A percentile compares a stretch with the other conserved stretches of the same genome.
Conservation (phyloP, 371 early-diverging fungal genomes). For the Mortierella sp. region DNA sequence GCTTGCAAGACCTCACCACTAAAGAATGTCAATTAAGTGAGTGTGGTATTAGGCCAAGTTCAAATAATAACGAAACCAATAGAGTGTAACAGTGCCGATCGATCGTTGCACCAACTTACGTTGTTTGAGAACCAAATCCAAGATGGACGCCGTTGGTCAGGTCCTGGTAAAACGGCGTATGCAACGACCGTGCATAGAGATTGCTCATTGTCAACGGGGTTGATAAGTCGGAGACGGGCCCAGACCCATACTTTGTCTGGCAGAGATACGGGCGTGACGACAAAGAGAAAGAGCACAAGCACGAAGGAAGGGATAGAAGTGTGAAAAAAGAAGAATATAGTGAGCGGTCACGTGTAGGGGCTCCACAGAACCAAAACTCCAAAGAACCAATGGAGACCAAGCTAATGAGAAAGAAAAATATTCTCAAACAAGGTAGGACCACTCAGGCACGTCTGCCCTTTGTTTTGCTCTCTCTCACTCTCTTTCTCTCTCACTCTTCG, state of each 20-base stretch:
- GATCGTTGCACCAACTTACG: slow-evolving; percentile 11
- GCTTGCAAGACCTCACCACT: neutral
- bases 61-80: neutral
- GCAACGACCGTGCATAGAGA: slow-evolving; percentile 49
- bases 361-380: slow-evolving; percentile 48
- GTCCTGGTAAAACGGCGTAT: slow-evolving; percentile 48
- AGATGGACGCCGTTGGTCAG: slow-evolving; percentile 21
- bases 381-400: slow-evolving; percentile 7
- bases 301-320: neutral
- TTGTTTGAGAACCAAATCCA: slow-evolving; percentile 24
- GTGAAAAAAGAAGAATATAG: neutral
- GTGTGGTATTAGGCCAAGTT: too few relatives aligned
- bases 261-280: neutral
- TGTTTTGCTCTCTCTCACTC: neutral
- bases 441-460: neutral
- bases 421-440: slow-evolving; percentile 10
- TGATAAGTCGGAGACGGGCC: slow-evolving; percentile 15
- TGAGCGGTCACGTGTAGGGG: slow-evolving; percentile 14
- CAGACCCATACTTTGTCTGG: slow-evolving; percentile 27
- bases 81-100: neutral
- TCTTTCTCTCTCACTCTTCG: neutral
- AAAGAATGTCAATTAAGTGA: neutral
- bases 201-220: slow-evolving; percentile 35
- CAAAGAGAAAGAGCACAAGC: slow-evolving; percentile 5
- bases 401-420: neutral